Percentiles rank a stretch among this genome's conserved stretches.
Evolutionary conservation across 73 alveolate genomes (phyloP).

Genomic region (Breviolum minutum): DNA sequence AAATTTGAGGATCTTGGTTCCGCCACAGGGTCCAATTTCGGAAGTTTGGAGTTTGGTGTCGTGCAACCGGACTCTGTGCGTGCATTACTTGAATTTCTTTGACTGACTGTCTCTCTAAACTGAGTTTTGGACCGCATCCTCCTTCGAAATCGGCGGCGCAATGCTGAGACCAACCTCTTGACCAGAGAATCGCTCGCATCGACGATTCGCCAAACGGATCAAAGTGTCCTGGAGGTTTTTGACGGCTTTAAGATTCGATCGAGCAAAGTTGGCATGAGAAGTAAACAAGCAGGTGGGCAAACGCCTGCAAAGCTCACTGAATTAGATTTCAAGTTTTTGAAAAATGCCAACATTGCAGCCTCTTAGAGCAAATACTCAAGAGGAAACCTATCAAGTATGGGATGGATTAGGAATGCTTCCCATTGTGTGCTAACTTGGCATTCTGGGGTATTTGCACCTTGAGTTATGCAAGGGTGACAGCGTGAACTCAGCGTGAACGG

Average conservation of each 20-base stretch:
- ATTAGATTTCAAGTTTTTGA: too few relatives aligned
- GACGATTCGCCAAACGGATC: constrained; percentile 55
- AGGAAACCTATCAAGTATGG: too few relatives aligned
- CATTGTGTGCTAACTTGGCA: too few relatives aligned
- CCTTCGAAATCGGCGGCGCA: constrained; percentile 73
- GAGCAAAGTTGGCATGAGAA: not conserved
- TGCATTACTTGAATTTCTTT: not conserved
- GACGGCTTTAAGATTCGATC: too few relatives aligned
- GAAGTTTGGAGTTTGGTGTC: too few relatives aligned
- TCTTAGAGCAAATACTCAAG: too few relatives aligned
- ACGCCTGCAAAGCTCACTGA: too few relatives aligned
- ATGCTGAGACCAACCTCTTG: constrained; percentile 93
- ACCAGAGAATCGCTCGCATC: constrained; percentile 88
- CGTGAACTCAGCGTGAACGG: too few relatives aligned
- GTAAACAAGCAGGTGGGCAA: not conserved
- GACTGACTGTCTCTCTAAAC: not conserved
- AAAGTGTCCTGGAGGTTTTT: constrained; percentile 15
- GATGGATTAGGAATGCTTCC: too few relatives aligned
- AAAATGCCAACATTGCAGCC: too few relatives aligned
- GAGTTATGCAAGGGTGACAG: too few relatives aligned
- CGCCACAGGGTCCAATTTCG: not conserved
- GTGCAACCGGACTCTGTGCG: not conserved
- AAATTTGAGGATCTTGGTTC: constrained; percentile 60
- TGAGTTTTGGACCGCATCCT: constrained; percentile 41
- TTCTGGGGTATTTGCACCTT: too few relatives aligned